phyloP scores from a whole-genome alignment of 768 basidiomycete genomes.

The Phlebiopsis flavidoalba region DNA sequence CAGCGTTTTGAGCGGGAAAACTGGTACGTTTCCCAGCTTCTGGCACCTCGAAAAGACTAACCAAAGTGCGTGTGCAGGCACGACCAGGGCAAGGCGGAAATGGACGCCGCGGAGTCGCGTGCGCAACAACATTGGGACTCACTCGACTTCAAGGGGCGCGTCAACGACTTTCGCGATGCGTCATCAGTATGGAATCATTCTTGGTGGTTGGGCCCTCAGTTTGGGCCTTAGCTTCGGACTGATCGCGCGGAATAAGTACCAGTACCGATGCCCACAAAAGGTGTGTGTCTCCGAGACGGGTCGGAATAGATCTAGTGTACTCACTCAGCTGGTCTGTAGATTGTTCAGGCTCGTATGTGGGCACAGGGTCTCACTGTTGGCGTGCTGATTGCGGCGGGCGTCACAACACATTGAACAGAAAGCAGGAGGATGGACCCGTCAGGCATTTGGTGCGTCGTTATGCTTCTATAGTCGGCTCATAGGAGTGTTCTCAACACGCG shows the following conservation, averaged over 20 bases:
- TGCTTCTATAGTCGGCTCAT: neutral
- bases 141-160: conserved; percentile 47
- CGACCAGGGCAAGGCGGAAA: conserved; percentile 42
- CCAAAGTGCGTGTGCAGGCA: conserved; percentile 29
- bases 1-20: conserved; percentile 58
- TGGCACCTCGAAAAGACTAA: neutral
- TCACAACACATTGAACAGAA: conserved; percentile 49
- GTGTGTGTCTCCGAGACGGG: conserved; percentile 7
- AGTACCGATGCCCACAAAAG: conserved; percentile 28
- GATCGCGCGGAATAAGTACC: conserved; percentile 62
- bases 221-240: conserved; percentile 57
- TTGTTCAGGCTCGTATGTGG: conserved; percentile 87
- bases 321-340: conserved; percentile 20
- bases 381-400: conserved; percentile 64
- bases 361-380: conserved; percentile 80
- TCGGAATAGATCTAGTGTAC: neutral
- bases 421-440: conserved; percentile 23
- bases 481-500: neutral
- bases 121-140: conserved; percentile 46
- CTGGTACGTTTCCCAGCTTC: conserved; percentile 40
- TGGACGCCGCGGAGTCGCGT: conserved; percentile 44
- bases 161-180: conserved; percentile 58
- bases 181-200: conserved; percentile 68
- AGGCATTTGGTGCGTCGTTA: conserved; percentile 15
- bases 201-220: conserved; percentile 69